A percentile compares a stretch with the other conserved stretches of the same genome.
phyloP scores from a whole-genome alignment of 1,284 basidiomycete species.

The Heliocybe sulcata region DNA sequence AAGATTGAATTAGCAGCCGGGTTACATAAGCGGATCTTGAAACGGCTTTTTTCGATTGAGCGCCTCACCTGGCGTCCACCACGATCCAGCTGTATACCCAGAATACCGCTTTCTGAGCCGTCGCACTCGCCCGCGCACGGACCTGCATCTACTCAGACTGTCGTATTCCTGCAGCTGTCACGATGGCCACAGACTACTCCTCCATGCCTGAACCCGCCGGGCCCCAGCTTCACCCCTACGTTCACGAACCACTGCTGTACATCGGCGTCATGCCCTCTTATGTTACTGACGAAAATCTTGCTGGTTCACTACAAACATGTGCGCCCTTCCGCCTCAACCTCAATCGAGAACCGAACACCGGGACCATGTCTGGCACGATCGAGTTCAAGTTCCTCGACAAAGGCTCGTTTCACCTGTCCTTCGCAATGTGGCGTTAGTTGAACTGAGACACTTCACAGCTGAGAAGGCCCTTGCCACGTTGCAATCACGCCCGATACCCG shows the following conservation, averaged over 20 bases:
- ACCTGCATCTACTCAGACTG: neutral
- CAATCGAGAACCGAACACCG: conserved; percentile 46
- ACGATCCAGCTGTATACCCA: neutral
- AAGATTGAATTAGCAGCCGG: neutral
- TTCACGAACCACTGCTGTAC: conserved; percentile 73
- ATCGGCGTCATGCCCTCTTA: conserved; percentile 65
- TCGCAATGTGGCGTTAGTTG: conserved; percentile 3
- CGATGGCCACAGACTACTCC: conserved; percentile 28
- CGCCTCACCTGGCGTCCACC: neutral
- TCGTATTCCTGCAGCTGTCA: neutral
- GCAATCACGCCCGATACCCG: conserved; percentile 63
- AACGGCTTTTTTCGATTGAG: neutral
- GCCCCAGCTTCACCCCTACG: conserved; percentile 57
- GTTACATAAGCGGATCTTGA: neutral
- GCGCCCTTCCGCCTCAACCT: conserved; percentile 76
- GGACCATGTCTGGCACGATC: conserved; percentile 56
- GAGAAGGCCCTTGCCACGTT: conserved; percentile 85
- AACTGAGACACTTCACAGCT: conserved; percentile 35
- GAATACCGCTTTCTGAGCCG: neutral
- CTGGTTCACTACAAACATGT: conserved; percentile 59
- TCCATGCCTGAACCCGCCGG: conserved; percentile 19
- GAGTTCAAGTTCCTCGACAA: conserved; percentile 75
- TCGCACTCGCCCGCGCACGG: neutral
- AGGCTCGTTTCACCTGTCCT: conserved; percentile 37
- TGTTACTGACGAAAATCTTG: conserved; percentile 69